Base-by-base conservation (phyloP, 2,329 filamentous ascomycete genomes). In the Diplodia sapinea region DNA sequence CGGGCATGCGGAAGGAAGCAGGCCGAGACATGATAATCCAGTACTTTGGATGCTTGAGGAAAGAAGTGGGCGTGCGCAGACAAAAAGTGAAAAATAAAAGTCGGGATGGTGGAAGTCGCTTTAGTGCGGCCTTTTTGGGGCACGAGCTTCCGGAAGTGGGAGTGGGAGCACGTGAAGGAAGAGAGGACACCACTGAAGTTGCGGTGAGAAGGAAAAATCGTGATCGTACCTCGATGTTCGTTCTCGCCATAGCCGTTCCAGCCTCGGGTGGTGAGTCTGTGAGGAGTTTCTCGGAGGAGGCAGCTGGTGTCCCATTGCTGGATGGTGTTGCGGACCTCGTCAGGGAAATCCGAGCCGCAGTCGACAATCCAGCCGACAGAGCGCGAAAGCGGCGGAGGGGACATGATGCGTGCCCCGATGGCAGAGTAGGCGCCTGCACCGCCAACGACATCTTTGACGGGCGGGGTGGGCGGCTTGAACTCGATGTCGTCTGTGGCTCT, bases 311-410 rank as follows among this genome's bases (percentile, higher is more conserved):
- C 80, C 94, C 95, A 97, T 52, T 86, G 84, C 15, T 85, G 80
- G 71, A 99, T 88, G 52, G 86, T 82, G 2, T 83, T 75, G 57
- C 86, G 85, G 64, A 96, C 83, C 13, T 85, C 80, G 0, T 82
- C 70, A 0, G 94, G 94, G 72, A 98, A 98, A 79, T 98, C 95
- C 17, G 87, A 90, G 36, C 95, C 95, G 73, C 89, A 87, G 79
- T 99, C 94, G 52, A 98, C 88, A 70, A 98, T 89, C 94, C 94
- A 98, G 70, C 92, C 93, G 6, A 98, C 88, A 2, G 86, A 84
- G 47, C 82, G 83, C 26, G 92, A 91, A 55, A 83, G 73, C 8
- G 79, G 75, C 3, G 88, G 84, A 2, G 92, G 91, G 4, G 93
- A 94, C 77, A 97, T 91, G 59, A 99, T 84, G 38, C 95, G 91